Base-by-base conservation (phyloP, 805 yeast genomes). In the Lipomyces kockii region DNA sequence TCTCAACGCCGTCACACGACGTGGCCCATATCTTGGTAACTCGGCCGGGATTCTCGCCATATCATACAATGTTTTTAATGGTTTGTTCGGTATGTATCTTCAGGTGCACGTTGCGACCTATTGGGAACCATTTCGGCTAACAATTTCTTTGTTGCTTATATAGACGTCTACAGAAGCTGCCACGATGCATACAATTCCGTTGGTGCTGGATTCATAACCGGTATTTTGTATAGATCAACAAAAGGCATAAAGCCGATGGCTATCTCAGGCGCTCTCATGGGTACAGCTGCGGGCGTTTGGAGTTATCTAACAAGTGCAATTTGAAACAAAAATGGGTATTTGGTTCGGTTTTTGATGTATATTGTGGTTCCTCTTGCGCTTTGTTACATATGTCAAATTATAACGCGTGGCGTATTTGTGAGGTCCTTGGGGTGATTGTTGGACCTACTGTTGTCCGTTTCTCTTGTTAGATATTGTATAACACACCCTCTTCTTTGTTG, bases 1-100 rank as follows among this genome's bases (percentile, higher is more conserved):
- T 56, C 85, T 95, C 75, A 95, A 95, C 83, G 91, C 91, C 77
- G 85, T 95, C 75, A 95, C 99, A 53, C 90, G 92, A 76, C 88
- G 97, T 79, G 99, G 99, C 68, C 99, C 99, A 27, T 94, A 87
- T 79, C 80, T 94, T 76, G 99, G 98, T 74, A 95, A 95, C 82
- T 88, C 89, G 62, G 97, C 97, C 17, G 99, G 98, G 81, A 96
- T 92, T 25, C 83, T 95, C 73, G 97, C 98, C 29, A 80, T 95
- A 74, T 85, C 90, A 71, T 95, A 95, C 81, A 95, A 95, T 81
- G 78, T 94, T 72, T 83, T 91, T 73, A 93, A 92, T 80, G 86
- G 95, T 35, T 77, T 89, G 11, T 59, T 69, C 53, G 69, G 71
- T 68, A 62, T 11, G 69, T 60, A 8, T 37, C 12, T 17, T 6